Evolutionary conservation across 2,329 filamentous ascomycete genomes (phyloP).

Genomic region (Alternaria brassicicola): DNA sequence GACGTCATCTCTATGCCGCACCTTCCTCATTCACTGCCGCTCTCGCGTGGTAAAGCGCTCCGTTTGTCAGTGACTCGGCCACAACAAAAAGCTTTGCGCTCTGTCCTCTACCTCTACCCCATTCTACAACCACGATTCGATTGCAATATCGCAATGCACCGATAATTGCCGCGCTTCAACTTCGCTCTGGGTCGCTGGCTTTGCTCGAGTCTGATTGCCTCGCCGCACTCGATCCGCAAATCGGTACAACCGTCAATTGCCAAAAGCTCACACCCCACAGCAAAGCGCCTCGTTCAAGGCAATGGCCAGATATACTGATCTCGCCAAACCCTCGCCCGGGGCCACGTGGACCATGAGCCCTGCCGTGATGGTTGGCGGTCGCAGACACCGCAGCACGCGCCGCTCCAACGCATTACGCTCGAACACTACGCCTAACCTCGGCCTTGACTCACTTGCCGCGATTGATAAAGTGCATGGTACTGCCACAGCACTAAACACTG

Average conservation of each 20-base stretch:
- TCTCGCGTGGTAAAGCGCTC: conserved; percentile 5
- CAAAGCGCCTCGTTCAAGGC: background rate
- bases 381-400: conserved; percentile 29
- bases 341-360: conserved; percentile 7
- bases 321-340: background rate
- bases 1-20: conserved; percentile 18
- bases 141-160: background rate
- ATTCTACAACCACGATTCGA: background rate
- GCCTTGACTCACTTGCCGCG: conserved; percentile 3
- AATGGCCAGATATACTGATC: conserved; percentile 3
- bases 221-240: background rate
- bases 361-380: conserved; percentile 18
- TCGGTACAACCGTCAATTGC: background rate
- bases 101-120: background rate
- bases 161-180: background rate
- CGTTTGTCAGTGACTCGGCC: conserved; percentile 23
- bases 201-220: background rate
- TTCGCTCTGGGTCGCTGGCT: background rate
- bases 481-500: background rate
- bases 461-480: conserved; percentile 7
- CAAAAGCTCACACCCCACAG: background rate
- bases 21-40: conserved; percentile 13
- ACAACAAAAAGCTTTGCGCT: conserved; percentile 12
- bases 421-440: conserved; percentile 21
- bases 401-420: conserved; percentile 23